phyloP scores from a whole-genome alignment of 805 yeast genomes.

The Kodamaea sagamina region DNA sequence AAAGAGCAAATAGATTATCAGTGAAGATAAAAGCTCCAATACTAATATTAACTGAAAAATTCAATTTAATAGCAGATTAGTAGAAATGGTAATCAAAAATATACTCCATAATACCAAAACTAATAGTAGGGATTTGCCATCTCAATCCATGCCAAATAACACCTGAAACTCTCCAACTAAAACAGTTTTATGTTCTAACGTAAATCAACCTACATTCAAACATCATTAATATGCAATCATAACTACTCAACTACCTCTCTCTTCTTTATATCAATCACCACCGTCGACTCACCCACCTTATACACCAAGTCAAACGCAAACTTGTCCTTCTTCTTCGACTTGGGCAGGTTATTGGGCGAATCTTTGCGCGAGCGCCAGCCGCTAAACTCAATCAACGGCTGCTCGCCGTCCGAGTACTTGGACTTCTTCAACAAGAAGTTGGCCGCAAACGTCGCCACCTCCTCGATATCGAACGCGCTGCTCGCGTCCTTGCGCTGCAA shows the following conservation, averaged over 20 bases:
- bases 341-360: neutral
- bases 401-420: conserved; percentile 3
- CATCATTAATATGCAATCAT: neutral
- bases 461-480: conserved; percentile 8
- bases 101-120: too few species aligned
- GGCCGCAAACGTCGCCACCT: conserved; percentile 14
- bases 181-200: neutral
- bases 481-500: conserved; percentile 6
- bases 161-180: neutral
- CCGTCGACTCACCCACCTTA: conserved; percentile 7
- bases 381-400: conserved; percentile 8
- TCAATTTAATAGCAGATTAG: too few species aligned
- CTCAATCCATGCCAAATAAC: too few species aligned
- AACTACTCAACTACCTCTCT: conserved; percentile 1
- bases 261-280: conserved; percentile 7
- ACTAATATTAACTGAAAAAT: too few species aligned
- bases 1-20: too few species aligned
- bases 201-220: neutral
- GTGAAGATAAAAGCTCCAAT: too few species aligned
- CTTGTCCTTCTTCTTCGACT: neutral
- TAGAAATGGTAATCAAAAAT: too few species aligned
- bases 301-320: neutral
- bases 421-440: conserved; percentile 10
- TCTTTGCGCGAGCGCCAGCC: conserved; percentile 10
- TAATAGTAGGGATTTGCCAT: too few species aligned